Evolutionary conservation across 257 asterid genomes (phyloP), one percentile per base, ranked within the genome.

Genomic region (Scutellaria minor): DNA sequence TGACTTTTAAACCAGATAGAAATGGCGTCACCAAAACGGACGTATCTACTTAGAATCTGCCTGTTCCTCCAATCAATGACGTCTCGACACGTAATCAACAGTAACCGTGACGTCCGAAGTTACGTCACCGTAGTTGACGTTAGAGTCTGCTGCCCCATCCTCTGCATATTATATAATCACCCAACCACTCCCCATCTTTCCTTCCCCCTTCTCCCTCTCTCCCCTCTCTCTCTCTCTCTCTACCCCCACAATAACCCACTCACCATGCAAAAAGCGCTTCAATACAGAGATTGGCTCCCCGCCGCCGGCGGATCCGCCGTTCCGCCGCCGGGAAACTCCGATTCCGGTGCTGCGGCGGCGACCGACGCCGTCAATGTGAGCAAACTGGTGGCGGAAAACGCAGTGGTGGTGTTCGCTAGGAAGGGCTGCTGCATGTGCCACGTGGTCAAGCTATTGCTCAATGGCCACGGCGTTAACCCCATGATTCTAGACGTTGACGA

Each of bases 341-440:
- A 64, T 15, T 45, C 79, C 50, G 44, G 48, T 42, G 64, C 31
- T 0, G 64, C 18, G 39, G 68, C 58, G 27, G 46, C 39, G 2
- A 3, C 10, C 2, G 68, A 24, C 61, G 15, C 56, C 13, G 40
- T 48, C 3, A 64, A 60, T 13, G 72, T 74, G 71, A 68, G 75
- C 4, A 81, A 78, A 70, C 7, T 80, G 76, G 84, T 88, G 75
- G 67, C 83, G 37, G 98, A 93, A 14, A 89, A 85, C 67, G 89
- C 97, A 18, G 89, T 90, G 79, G 86, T 84, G 35, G 90, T 87
- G 45, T 72, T 90, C 12, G 92, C 89, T 0, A 70, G 84, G 80
- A 68, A 79, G 20, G 97, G 89, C 1, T 93, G 98, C 77, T 89
- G 94, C 80, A 90, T 93, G 97, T 89, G 97, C 80, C 87, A 83